phyloP scores from a whole-genome alignment of 768 basidiomycete genomes.

The Daedaleopsis nitida region DNA sequence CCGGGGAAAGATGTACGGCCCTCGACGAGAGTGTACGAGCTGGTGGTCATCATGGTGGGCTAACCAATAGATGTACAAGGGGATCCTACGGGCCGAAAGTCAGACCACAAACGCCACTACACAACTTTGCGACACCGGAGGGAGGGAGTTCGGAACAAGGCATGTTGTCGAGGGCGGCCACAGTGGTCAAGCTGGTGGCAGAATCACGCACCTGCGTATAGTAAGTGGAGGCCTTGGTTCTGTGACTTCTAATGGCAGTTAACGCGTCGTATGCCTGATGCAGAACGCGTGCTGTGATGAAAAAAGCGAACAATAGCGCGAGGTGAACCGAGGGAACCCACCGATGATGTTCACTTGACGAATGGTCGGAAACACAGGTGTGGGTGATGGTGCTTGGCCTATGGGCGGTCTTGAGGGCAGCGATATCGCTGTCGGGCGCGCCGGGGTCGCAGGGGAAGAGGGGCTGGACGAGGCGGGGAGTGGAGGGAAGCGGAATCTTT shows the following conservation, averaged over 20 bases:
- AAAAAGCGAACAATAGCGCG: neutral
- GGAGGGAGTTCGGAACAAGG: too few relatives aligned
- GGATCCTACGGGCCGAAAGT: neutral
- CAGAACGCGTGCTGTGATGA: neutral
- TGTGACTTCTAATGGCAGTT: neutral
- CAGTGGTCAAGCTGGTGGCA: too few relatives aligned
- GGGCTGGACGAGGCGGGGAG: neutral
- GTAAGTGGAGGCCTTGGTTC: too few relatives aligned
- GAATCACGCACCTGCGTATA: neutral
- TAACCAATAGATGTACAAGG: neutral
- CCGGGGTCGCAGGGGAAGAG: neutral
- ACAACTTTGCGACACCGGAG: neutral
- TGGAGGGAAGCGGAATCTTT: slow-evolving; percentile 4
- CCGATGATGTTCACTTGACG: neutral
- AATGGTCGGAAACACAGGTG: neutral
- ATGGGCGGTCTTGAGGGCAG: neutral
- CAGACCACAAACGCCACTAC: neutral
- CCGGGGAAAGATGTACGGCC: slow-evolving; percentile 16
- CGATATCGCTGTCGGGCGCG: neutral
- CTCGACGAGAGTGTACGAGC: slow-evolving; percentile 8
- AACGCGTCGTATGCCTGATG: neutral
- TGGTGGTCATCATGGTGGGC: neutral
- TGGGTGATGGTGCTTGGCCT: neutral
- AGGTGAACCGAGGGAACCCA: neutral
- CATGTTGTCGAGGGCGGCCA: too few relatives aligned